A percentile compares a stretch with the other conserved stretches of the same genome.
Conservation (phyloP, 495 filamentous ascomycete genomes). For the Endocarpon pusillum region DNA sequence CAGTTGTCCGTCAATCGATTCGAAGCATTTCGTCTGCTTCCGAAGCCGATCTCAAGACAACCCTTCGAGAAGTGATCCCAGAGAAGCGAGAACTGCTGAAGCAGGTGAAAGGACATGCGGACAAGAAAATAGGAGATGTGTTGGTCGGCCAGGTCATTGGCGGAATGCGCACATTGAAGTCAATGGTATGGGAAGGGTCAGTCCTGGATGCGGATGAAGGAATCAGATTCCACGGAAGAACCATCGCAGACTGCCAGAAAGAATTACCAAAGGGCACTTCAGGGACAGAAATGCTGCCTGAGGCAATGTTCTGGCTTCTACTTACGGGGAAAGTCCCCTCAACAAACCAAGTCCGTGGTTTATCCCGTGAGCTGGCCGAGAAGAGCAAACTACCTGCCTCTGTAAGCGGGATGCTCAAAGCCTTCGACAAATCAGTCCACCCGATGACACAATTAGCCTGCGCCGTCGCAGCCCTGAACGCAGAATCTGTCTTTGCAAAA, state of each 20-base stretch:
- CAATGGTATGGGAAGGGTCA: conserved; percentile 97
- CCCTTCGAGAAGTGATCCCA: conserved; percentile 67
- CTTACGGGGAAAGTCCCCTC: conserved; percentile 85
- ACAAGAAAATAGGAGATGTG: conserved; percentile 74
- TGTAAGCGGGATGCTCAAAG: conserved; percentile 74
- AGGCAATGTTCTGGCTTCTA: conserved; percentile 99
- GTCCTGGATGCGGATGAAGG: conserved; percentile 94
- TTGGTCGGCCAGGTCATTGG: conserved; percentile 89
- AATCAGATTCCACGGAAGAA: conserved; percentile 93
- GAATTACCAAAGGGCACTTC: conserved; percentile 83
- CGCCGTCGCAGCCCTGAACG: conserved; percentile 82
- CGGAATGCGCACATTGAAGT: conserved; percentile 93
- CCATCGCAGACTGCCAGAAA: conserved; percentile 93
- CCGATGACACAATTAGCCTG: conserved; percentile 97
- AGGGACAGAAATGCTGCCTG: conserved; percentile 97
- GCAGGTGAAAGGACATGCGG: conserved; percentile 72
- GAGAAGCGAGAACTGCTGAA: conserved; percentile 84
- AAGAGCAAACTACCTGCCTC: conserved; percentile 70
- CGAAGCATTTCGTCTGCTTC: no score
- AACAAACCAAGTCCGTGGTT: conserved; percentile 56
- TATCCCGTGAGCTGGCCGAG: conserved; percentile 76
- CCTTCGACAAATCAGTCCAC: conserved; percentile 75
- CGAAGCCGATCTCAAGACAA: conserved; percentile 76
- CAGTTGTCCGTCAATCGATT: no score
- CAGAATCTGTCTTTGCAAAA: conserved; percentile 81